Percentiles rank a stretch among this genome's conserved stretches.
phyloP scores from a whole-genome alignment of 768 basidiomycete genomes.

The Lentinula boryana region DNA sequence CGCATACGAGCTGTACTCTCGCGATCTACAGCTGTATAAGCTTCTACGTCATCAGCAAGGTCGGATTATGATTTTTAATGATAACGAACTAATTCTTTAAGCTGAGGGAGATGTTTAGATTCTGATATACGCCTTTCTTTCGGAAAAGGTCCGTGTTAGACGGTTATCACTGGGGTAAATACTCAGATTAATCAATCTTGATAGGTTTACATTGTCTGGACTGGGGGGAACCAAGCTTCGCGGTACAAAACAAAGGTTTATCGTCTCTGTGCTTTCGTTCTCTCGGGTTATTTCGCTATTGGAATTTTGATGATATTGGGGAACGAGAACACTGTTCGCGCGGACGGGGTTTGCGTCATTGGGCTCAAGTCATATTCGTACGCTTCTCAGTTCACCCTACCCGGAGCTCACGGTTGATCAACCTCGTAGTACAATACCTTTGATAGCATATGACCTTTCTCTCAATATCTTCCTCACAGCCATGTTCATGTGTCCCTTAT shows the following conservation, averaged over 20 bases:
- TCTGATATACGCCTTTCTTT: constrained; percentile 5
- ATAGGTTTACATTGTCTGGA: constrained; percentile 7
- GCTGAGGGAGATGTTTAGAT: neutral
- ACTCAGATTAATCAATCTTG: neutral
- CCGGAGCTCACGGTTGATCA: neutral
- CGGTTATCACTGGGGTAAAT: no score
- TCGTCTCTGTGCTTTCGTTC: neutral
- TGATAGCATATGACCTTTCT: constrained; percentile 2
- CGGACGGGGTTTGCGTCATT: constrained; percentile 1
- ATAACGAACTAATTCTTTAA: neutral
- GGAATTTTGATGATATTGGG: constrained; percentile 2
- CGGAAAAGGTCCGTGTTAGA: neutral
- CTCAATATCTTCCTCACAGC: constrained; percentile 4
- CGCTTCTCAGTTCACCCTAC: neutral
- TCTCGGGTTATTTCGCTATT: neutral
- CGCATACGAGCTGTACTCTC: neutral
- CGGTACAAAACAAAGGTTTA: constrained; percentile 1
- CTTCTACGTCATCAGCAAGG: constrained; percentile 5
- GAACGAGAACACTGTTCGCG: neutral
- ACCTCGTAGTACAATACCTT: neutral
- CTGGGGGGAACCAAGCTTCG: constrained; percentile 3
- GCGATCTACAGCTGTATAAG: constrained; percentile 1
- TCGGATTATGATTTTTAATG: neutral
- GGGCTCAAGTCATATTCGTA: constrained; percentile 1
- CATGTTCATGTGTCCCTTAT: constrained; percentile 6